Evolutionary conservation across 2,329 filamentous ascomycete species (phyloP), one percentile per base, ranked within the genome.

Genomic region (Phyllosticta capitalensis): DNA sequence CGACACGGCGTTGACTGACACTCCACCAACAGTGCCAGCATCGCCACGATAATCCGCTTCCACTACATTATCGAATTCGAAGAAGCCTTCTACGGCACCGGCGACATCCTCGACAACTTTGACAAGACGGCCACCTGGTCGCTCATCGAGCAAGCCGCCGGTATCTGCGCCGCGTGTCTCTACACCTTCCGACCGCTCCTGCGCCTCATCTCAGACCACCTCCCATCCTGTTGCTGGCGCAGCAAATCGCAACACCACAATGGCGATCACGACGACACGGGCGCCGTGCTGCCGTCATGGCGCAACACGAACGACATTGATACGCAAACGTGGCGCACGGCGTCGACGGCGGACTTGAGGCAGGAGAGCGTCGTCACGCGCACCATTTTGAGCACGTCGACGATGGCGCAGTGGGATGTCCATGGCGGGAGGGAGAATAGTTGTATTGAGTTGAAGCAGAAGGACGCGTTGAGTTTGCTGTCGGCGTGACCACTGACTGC

Each of bases 91-190:
- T 50, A 51, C 22, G 30, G 53, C 51, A 52, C 21, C 3, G 12
- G 21, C n/a, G 56, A 58, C 33, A 50, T 52, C 3, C 56, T 58
- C 10, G 12, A 19, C 0, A 52, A 51, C n/a, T 52, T 58, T 20
- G 51, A 53, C 3, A 50, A 38, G n/a, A 26, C 53, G 22, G 56
- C 30, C 22, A 24, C 53, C 19, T 49, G 51, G 33, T 49, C 50
- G 4, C 53, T 51, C 30, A 22, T 58, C 21, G 56, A 58, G n/a
- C 50, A 58, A 30, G 52, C 50, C 1, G 12, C 49, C 5, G 56
- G 56, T 50, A 58, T 58, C 24, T 58, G 51, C 51, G 56, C 56
- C 9, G 51, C 56, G 9, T 54, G 56, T 24, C 45, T 54, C 21
- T 51, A 33, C 9, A 58, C 56, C 0, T 54, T 58, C 33, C 33